These are phyloP conservation scores for Fraxinus cuspidata DNA, from an alignment of 257 asterid genomes.

Conservation along the genomic window DNA sequence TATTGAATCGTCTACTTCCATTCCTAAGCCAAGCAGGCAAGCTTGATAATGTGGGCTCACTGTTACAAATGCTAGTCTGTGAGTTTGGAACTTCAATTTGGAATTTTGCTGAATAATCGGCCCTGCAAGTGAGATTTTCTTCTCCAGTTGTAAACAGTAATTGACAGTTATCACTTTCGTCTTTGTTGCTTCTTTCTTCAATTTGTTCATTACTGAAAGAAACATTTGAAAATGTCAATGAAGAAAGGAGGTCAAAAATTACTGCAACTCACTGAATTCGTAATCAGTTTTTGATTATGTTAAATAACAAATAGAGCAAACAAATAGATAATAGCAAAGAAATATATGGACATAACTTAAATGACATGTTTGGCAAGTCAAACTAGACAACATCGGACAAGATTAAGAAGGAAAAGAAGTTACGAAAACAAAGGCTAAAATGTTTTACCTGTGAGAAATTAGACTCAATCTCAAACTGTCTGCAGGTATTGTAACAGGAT, in stretches of 20 bases:
- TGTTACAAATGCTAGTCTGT: slow-evolving; percentile 22
- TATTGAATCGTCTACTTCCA: slow-evolving; percentile 45
- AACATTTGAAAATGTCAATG: background rate
- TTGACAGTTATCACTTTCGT: slow-evolving; percentile 28
- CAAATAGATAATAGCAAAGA: background rate
- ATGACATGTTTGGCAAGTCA: too few relatives aligned
- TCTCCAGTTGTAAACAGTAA: slow-evolving; percentile 28
- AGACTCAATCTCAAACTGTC: slow-evolving; percentile 63
- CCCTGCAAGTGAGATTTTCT: slow-evolving; percentile 41
- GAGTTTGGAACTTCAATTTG: slow-evolving; percentile 41
- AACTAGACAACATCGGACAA: background rate
- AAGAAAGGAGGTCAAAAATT: background rate
- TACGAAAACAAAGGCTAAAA: background rate
- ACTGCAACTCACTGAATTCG: background rate
- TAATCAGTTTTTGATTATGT: too few relatives aligned
- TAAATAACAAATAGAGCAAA: background rate
- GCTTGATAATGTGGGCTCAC: slow-evolving; percentile 41
- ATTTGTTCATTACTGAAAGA: slow-evolving; percentile 30
- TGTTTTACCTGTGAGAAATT: slow-evolving; percentile 52
- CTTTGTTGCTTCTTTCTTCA: slow-evolving; percentile 34
- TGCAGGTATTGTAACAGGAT: slow-evolving; percentile 69
- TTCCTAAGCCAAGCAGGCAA: slow-evolving; percentile 82
- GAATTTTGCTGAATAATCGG: slow-evolving; percentile 46
- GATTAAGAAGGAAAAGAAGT: background rate
- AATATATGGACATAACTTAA: too few relatives aligned